Conservation (phyloP, 352 stramenopile species). For the Globisporangium okanoganense region DNA sequence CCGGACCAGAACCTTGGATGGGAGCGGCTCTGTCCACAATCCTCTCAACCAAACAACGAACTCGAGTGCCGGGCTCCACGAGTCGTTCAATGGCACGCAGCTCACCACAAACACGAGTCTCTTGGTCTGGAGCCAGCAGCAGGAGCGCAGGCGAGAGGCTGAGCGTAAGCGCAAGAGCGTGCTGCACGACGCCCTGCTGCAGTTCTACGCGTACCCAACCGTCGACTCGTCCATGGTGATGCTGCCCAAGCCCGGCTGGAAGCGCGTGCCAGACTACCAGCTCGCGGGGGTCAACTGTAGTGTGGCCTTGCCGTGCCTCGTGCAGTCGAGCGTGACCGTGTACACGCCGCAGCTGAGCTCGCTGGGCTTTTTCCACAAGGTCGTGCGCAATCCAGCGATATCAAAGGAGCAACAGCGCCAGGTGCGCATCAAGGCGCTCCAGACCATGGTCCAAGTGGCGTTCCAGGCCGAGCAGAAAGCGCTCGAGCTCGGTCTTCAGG, state of each 20-base stretch:
- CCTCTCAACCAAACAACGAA: background rate
- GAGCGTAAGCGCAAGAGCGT: conserved; percentile 9
- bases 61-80: background rate
- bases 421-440: conserved; percentile 26
- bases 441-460: conserved; percentile 28
- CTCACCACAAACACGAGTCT: background rate
- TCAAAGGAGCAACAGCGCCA: conserved; percentile 18
- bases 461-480: conserved; percentile 41
- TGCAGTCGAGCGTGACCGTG: conserved; percentile 58
- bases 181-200: conserved; percentile 29
- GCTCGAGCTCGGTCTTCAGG: conserved; percentile 38
- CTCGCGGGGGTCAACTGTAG: conserved; percentile 18
- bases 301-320: conserved; percentile 23
- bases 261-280: background rate
- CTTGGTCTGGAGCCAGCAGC: background rate
- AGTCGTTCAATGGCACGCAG: background rate
- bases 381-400: conserved; percentile 16
- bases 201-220: conserved; percentile 46
- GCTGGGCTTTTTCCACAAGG: conserved; percentile 20
- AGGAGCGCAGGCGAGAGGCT: background rate
- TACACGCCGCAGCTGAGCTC: conserved; percentile 43
- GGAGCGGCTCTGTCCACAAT: background rate
- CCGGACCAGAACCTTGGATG: background rate
- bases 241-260: background rate
- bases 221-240: conserved; percentile 19